phyloP scores from a whole-genome alignment of 2,329 filamentous ascomycete species.

The Botrytis galanthina region DNA sequence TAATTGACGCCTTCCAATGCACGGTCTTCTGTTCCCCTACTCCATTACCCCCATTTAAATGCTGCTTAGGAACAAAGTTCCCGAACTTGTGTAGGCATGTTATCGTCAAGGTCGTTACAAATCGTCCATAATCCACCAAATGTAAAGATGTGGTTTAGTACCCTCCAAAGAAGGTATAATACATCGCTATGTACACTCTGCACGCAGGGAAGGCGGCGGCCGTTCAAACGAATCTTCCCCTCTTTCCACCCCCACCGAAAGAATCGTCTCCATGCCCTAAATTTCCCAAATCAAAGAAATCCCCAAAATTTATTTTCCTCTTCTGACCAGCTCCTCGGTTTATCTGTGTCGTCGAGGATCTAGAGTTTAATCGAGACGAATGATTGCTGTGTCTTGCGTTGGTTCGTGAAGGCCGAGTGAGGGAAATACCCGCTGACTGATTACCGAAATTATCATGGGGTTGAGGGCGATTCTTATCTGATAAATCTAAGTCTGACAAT shows the following conservation, averaged over 20 bases:
- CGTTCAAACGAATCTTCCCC: constrained; percentile 37
- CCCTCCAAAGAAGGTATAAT: background rate
- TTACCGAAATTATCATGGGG: constrained; percentile 33
- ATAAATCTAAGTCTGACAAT: constrained; percentile 59
- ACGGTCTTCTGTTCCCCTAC: constrained; percentile 15
- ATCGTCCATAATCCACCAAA: constrained; percentile 6
- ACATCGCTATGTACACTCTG: constrained; percentile 12
- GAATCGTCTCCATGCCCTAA: constrained; percentile 60
- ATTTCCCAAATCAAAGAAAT: constrained; percentile 71
- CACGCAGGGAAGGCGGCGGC: background rate
- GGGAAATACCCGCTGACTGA: constrained; percentile 31
- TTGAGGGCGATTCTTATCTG: constrained; percentile 45
- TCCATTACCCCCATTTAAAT: constrained; percentile 19
- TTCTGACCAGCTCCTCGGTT: constrained; percentile 69
- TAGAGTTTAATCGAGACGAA: constrained; percentile 28
- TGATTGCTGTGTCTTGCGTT: constrained; percentile 35
- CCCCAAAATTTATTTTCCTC: constrained; percentile 68
- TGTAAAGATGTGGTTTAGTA: constrained; percentile 7
- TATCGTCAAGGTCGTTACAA: constrained; percentile 20
- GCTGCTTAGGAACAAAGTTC: constrained; percentile 16
- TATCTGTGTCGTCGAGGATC: constrained; percentile 39
- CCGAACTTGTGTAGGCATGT: constrained; percentile 16
- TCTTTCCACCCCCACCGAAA: constrained; percentile 39
- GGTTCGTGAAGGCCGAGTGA: constrained; percentile 33
- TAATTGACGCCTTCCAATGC: constrained; percentile 20